Conservation (phyloP, 805 yeast species). For the Candida ficus region DNA sequence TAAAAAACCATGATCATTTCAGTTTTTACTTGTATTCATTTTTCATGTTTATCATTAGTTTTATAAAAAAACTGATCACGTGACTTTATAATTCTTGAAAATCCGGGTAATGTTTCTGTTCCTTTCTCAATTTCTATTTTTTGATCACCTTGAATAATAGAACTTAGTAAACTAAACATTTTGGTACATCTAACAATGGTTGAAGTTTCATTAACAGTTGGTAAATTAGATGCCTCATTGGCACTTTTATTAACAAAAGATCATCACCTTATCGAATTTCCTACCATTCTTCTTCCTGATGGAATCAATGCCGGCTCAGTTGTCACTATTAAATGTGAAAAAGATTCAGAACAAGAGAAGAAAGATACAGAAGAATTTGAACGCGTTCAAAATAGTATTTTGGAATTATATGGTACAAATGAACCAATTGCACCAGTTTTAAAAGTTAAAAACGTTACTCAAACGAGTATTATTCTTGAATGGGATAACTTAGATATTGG, state of each 20-base stretch:
- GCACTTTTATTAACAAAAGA: slow-evolving; percentile 86
- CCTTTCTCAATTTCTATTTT: no score
- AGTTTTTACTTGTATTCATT: no score
- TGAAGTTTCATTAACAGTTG: slow-evolving; percentile 90
- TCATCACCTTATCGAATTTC: slow-evolving; percentile 93
- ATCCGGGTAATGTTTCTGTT: no score
- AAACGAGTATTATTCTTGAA: slow-evolving; percentile 89
- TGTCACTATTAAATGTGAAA: slow-evolving; percentile 77
- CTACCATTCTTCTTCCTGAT: slow-evolving; percentile 87
- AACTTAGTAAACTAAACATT: no score
- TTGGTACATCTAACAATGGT: no score
- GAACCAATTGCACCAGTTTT: slow-evolving; percentile 71
- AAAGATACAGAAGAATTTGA: slow-evolving; percentile 56
- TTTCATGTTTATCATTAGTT: no score
- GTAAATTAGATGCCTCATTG: slow-evolving; percentile 90
- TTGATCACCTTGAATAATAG: no score
- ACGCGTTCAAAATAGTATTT: slow-evolving; percentile 65
- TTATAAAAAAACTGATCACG: no score
- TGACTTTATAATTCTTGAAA: no score
- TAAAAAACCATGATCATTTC: no score
- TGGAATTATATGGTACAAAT: slow-evolving; percentile 63
- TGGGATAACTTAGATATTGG: slow-evolving; percentile 90
- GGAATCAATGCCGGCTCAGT: slow-evolving; percentile 91
- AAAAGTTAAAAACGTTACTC: slow-evolving; percentile 74
- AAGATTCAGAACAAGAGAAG: slow-evolving; percentile 62